Evolutionary conservation across 78 protist genomes (phyloP).

Genomic region (Creolimax fragrantissima): DNA sequence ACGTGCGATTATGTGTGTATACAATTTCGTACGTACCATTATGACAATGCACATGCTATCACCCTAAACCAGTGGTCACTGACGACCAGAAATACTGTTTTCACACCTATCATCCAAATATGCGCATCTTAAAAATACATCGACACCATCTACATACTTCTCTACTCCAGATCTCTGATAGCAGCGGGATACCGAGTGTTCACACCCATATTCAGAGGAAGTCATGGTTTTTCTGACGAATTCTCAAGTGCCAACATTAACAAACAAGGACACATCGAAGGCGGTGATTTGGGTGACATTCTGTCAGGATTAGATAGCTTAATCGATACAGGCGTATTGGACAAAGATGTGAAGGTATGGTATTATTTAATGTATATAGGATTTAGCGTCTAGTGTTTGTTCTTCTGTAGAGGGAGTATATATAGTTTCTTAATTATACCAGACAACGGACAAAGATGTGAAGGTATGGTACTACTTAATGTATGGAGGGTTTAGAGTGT

Average conservation of each 20-base stretch:
- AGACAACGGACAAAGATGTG: not conserved
- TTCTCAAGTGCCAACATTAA: not conserved
- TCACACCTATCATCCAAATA: no score
- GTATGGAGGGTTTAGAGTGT: not conserved
- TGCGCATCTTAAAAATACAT: no score
- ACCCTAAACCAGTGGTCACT: no score
- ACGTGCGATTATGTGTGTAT: no score
- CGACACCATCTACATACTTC: no score
- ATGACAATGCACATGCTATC: no score
- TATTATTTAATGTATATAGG: not conserved
- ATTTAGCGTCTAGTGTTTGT: not conserved
- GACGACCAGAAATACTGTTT: no score
- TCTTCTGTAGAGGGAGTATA: not conserved
- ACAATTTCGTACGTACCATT: no score
- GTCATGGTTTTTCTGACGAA: not conserved
- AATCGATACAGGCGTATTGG: not conserved
- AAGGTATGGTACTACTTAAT: not conserved
- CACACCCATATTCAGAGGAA: slow-evolving; percentile 12
- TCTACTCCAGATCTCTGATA: not conserved
- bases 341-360: not conserved
- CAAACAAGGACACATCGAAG: not conserved
- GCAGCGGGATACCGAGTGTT: slow-evolving; percentile 3
- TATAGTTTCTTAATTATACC: no score
- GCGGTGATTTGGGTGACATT: slow-evolving; percentile 21
- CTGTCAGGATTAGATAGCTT: not conserved